Conservation (phyloP, 441 rosid genomes). For the Metrosideros polymorpha region DNA sequence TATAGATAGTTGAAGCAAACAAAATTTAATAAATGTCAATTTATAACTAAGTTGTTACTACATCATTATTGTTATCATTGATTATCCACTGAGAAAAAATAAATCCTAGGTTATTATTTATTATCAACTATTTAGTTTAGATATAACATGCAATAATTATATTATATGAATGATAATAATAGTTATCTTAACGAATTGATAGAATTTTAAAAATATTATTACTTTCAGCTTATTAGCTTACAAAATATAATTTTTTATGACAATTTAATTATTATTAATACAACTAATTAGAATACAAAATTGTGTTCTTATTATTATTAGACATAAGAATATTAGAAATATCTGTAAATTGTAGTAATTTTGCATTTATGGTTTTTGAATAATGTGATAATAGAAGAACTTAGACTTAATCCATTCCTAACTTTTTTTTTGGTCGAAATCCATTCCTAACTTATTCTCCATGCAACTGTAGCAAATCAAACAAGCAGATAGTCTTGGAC, state of each 20-base stretch:
- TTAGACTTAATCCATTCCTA: too few species aligned
- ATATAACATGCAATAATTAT: too few species aligned
- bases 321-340: too few species aligned
- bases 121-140: too few species aligned
- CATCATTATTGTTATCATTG: background rate
- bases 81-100: background rate
- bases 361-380: background rate
- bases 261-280: too few species aligned
- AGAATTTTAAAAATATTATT: background rate
- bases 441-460: background rate
- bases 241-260: background rate
- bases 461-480: background rate
- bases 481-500: too few species aligned
- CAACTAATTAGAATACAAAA: background rate
- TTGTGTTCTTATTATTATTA: background rate
- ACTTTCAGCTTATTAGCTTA: background rate
- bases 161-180: background rate
- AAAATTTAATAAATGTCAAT: background rate
- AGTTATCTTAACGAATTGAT: background rate
- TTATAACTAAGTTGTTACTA: background rate
- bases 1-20: background rate
- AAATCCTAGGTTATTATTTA: too few species aligned
- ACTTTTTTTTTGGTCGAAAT: too few species aligned
- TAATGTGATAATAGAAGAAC: background rate
- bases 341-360: too few species aligned